phyloP scores from a whole-genome alignment of 202 grass and related monocot genomes.

The Zizania palustris region DNA sequence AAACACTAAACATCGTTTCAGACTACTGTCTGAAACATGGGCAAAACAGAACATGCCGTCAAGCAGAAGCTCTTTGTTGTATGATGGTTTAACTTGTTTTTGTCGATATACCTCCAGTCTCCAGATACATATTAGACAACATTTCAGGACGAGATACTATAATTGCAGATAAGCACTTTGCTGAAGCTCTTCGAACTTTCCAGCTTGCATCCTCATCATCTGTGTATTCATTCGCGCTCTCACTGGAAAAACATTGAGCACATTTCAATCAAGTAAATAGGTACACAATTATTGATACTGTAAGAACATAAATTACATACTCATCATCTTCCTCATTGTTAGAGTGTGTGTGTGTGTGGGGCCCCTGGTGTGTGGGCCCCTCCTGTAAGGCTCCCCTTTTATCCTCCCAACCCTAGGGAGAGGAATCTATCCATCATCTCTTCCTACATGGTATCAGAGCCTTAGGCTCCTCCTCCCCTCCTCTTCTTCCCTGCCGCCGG shows the following conservation, averaged over 20 bases:
- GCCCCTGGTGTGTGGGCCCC: no score
- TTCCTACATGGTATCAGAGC: no score
- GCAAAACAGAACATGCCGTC: not conserved
- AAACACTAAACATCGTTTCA: not conserved
- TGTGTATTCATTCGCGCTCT: conserved; percentile 96
- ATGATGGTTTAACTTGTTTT: conserved; percentile 18
- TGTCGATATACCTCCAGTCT: conserved; percentile 72
- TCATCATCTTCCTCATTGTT: conserved; percentile 98
- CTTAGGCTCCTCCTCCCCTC: no score
- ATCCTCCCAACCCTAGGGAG: no score
- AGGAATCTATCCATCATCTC: no score
- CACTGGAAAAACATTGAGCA: conserved; percentile 54
- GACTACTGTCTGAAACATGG: not conserved
- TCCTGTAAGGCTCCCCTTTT: no score
- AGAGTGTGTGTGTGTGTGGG: no score
- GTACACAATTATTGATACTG: conserved; percentile 18
- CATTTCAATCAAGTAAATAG: conserved; percentile 9
- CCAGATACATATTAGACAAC: conserved; percentile 81
- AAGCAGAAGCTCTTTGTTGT: not conserved
- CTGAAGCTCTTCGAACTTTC: conserved; percentile 96
- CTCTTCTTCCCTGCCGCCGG: no score
- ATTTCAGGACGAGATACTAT: conserved; percentile 92
- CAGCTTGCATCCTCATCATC: conserved; percentile 99
- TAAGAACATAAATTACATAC: conserved; percentile 56
- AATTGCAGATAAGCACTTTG: conserved; percentile 90